Conservation (phyloP, 2,329 filamentous ascomycete species). For the Claviceps maximensis region DNA sequence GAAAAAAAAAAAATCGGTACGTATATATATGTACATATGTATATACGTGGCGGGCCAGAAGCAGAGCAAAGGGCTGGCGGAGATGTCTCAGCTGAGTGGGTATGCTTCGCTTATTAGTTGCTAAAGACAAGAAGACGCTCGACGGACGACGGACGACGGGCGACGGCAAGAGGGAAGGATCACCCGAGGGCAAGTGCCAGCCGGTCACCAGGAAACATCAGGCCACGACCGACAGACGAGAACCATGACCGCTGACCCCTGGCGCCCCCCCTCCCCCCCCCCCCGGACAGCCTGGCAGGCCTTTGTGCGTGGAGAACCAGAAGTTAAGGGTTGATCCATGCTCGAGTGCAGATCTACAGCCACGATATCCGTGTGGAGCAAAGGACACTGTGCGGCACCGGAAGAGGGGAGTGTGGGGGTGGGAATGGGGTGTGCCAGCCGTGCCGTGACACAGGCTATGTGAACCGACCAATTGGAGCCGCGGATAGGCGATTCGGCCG, state of each 20-base stretch:
- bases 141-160: neutral
- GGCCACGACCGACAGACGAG: neutral
- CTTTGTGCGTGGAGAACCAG: neutral
- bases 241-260: neutral
- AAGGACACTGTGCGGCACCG: neutral
- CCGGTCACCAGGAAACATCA: neutral
- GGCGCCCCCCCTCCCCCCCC: no score
- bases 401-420: no score
- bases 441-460: neutral
- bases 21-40: no score
- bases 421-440: neutral
- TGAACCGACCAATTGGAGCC: neutral
- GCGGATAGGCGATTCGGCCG: conserved; percentile 4
- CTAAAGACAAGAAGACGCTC: no score
- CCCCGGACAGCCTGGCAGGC: no score
- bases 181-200: neutral
- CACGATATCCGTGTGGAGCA: neutral
- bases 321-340: neutral
- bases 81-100: neutral
- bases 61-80: neutral
- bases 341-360: conserved; percentile 1
- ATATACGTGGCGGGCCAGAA: neutral
- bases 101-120: neutral
- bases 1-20: neutral
- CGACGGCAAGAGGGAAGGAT: neutral